phyloP scores from a whole-genome alignment of 352 stramenopile genomes.

The Globisporangium carolinianum region DNA sequence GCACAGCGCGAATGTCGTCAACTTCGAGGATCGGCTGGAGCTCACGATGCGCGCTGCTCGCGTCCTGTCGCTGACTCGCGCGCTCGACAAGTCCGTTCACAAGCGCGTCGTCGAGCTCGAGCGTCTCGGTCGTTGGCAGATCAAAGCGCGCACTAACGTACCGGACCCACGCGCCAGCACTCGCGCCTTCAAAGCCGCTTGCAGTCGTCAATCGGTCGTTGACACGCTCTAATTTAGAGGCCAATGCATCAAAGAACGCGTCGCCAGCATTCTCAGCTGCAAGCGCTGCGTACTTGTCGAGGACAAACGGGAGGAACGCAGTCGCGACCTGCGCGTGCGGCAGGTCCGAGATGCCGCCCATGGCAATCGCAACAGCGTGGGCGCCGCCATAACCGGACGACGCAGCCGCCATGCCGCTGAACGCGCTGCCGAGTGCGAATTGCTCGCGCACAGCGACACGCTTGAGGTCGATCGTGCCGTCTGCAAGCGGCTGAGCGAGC shows the following conservation, averaged over 20 bases:
- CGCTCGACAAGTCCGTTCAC: constrained; percentile 51
- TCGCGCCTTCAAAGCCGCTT: constrained; percentile 47
- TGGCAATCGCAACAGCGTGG: constrained; percentile 50
- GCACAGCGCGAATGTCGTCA: constrained; percentile 48
- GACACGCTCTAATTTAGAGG: constrained; percentile 40
- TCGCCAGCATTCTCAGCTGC: constrained; percentile 56
- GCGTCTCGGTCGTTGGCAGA: constrained; percentile 35
- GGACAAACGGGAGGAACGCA: constrained; percentile 62
- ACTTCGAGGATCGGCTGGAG: constrained; percentile 43
- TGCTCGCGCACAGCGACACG: constrained; percentile 39
- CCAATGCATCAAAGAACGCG: constrained; percentile 55
- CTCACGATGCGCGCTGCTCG: constrained; percentile 22
- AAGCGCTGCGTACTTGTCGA: constrained; percentile 47
- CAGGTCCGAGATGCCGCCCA: constrained; percentile 63
- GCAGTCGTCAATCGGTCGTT: constrained; percentile 36
- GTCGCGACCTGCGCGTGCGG: constrained; percentile 52
- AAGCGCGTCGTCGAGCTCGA: constrained; percentile 53
- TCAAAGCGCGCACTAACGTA: constrained; percentile 57
- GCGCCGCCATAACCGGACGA: constrained; percentile 45
- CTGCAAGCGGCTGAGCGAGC: constrained; percentile 42
- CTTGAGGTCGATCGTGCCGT: constrained; percentile 64
- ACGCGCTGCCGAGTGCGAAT: constrained; percentile 45
- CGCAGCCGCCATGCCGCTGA: constrained; percentile 45
- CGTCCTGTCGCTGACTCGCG: constrained; percentile 42
- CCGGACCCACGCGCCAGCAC: constrained; percentile 47